Evolutionary conservation across 2,329 filamentous ascomycete genomes (phyloP).

Genomic region (Sporothrix globosa): DNA sequence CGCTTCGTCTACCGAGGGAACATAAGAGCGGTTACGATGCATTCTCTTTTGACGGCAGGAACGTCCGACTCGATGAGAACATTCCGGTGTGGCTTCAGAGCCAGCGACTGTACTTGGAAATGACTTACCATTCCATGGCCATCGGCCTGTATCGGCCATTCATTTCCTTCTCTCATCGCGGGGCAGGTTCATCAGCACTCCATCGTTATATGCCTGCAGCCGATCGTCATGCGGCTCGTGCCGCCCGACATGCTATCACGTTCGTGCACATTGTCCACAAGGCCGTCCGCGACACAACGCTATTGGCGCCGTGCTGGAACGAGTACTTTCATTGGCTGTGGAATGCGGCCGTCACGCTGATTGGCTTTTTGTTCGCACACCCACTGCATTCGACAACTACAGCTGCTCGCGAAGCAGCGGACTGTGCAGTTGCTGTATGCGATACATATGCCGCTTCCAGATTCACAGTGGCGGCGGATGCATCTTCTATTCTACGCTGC

Average conservation of each 20-base stretch:
- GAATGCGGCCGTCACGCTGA: slow-evolving; percentile 47
- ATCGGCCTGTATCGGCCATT: slow-evolving; percentile 48
- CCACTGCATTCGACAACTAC: slow-evolving; percentile 41
- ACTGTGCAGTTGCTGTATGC: slow-evolving; percentile 44
- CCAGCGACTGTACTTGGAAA: slow-evolving; percentile 48
- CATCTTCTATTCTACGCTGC: slow-evolving; percentile 42
- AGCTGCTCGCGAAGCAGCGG: slow-evolving; percentile 43
- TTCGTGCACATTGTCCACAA: slow-evolving; percentile 47
- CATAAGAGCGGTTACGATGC: neutral
- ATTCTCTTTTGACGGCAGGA: slow-evolving; percentile 14
- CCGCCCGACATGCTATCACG: slow-evolving; percentile 45
- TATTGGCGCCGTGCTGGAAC: slow-evolving; percentile 45
- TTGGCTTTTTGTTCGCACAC: slow-evolving; percentile 49
- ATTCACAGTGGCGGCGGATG: slow-evolving; percentile 43
- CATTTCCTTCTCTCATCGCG: slow-evolving; percentile 42
- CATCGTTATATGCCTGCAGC: slow-evolving; percentile 35
- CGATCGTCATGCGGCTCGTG: slow-evolving; percentile 41
- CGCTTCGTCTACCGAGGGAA: neutral
- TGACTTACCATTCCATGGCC: slow-evolving; percentile 47
- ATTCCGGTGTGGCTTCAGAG: slow-evolving; percentile 49
- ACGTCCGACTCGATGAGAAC: neutral
- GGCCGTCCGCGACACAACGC: slow-evolving; percentile 40
- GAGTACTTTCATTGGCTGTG: slow-evolving; percentile 50
- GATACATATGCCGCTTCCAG: slow-evolving; percentile 43
- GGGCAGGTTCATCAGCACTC: neutral